Evolutionary conservation across 2,329 filamentous ascomycete genomes (phyloP), one percentile per base, ranked within the genome.

Genomic region (Aspergillus fijiensis): DNA sequence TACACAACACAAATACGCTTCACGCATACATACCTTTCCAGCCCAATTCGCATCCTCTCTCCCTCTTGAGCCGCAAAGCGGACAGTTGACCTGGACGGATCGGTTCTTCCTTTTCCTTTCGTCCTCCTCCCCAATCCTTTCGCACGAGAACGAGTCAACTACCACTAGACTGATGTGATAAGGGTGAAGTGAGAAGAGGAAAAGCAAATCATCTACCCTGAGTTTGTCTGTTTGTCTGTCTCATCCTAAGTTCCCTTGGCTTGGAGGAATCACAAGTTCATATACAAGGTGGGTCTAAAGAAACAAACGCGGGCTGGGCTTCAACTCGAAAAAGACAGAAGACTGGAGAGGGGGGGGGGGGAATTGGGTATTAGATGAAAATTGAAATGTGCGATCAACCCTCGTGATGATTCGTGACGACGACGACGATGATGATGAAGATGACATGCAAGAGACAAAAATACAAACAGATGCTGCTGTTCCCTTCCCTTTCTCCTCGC

Each of bases 181-280:
- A 48, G 39, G 35, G 49, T 19, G 48, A n/a, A 16, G 9, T 25
- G 16, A 53, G 21, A 39, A 47, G 50, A 33, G 3, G 21, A 39
- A 55, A 35, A 39, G 48, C 55, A 55, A 60, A 63, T 51, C 59
- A 58, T 61, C 59, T 63, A 63, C 59, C 61, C 51, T 45, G 39
- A 45, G 39, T 35, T 12, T 35, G 33, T 42, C 39, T 42, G 39
- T 19, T 33, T 33, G 27, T 27, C 29, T 55, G 25, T 59, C 51
- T 54, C 56, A 59, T 53, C 50, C 49, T 56, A 59, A 53, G 31
- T 49, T 55, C 53, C 39, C 53, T 55, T 55, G 16, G 45, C 23
- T 55, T 45, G 14, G 39, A 45, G 39, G 39, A 19, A n/a, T 45
- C 16, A 16, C 42, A 55, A 31, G 55, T 52, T 61, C 61, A 63